Conservation (phyloP, 2,329 filamentous ascomycete genomes). For the Fusarium denticulatum region DNA sequence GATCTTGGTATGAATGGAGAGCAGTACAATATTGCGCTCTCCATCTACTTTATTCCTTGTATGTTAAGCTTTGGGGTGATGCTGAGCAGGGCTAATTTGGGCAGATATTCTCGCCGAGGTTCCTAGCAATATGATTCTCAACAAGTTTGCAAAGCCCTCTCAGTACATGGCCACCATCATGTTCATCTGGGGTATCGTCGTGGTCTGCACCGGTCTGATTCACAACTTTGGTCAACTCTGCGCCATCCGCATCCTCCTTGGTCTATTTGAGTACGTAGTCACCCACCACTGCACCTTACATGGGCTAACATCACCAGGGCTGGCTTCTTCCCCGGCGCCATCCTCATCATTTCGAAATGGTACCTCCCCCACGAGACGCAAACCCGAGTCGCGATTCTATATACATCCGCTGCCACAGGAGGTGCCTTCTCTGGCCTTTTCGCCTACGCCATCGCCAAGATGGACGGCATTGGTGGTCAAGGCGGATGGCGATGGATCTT, state of each 20-base stretch:
- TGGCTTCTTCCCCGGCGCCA: constrained; percentile 46
- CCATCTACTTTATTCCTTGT: constrained; percentile 33
- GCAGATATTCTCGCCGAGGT: constrained; percentile 24
- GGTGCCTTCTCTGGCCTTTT: constrained; percentile 41
- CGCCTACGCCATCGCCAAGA: constrained; percentile 34
- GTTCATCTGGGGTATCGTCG: constrained; percentile 29
- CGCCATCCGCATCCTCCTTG: constrained; percentile 21
- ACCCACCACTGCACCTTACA: rapidly evolving
- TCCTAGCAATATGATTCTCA: constrained; percentile 32
- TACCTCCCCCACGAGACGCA: constrained; percentile 45
- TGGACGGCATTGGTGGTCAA: constrained; percentile 27
- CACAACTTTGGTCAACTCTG: constrained; percentile 25
- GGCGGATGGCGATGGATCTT: constrained; percentile 43
- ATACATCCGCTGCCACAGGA: constrained; percentile 39
- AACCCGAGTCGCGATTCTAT: constrained; percentile 44
- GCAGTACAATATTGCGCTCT: constrained; percentile 29
- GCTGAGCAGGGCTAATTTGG: not conserved
- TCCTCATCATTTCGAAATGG: constrained; percentile 45
- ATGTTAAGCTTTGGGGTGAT: rapidly evolving
- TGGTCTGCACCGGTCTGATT: constrained; percentile 16
- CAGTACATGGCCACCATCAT: constrained; percentile 29
- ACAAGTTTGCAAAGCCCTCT: constrained; percentile 28
- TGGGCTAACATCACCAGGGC: constrained; percentile 13
- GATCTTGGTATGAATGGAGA: constrained; percentile 27
- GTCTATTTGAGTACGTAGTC: constrained; percentile 15